Evolutionary conservation across 1,139 yeast genomes (phyloP).

Genomic region (Wickerhamomyces sp.): DNA sequence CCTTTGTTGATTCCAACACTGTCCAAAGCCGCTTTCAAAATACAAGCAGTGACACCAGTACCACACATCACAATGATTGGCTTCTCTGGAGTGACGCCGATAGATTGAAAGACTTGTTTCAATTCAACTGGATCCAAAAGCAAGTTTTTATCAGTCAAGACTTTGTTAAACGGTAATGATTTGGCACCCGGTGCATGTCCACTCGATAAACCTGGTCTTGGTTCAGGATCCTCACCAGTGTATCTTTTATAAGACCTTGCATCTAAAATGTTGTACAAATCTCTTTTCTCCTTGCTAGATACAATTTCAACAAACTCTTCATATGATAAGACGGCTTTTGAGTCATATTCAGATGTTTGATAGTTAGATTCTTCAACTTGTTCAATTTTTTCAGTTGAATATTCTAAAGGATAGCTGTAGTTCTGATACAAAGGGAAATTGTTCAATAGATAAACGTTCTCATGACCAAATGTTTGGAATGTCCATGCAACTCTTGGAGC

Average conservation of each 20-base stretch:
- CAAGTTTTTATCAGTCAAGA: conserved; percentile 36
- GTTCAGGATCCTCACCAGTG: conserved; percentile 78
- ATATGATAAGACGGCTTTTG: conserved; percentile 50
- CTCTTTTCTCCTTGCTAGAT: conserved; percentile 39
- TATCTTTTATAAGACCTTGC: conserved; percentile 78
- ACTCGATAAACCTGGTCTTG: conserved; percentile 77
- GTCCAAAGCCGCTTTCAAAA: conserved; percentile 66
- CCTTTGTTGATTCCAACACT: conserved; percentile 43
- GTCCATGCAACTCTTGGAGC: conserved; percentile 94
- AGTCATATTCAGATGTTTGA: conserved; percentile 33
- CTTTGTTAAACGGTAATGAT: conserved; percentile 68
- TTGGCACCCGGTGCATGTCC: conserved; percentile 86
- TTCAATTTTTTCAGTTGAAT: conserved; percentile 15
- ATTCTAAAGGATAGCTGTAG: conserved; percentile 35
- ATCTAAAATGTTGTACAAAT: conserved; percentile 59
- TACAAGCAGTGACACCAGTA: conserved; percentile 90
- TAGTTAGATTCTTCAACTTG: conserved; percentile 31
- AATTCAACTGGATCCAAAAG: conserved; percentile 36
- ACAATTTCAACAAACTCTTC: conserved; percentile 62
- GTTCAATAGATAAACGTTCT: conserved; percentile 60
- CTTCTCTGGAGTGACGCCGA: conserved; percentile 37
- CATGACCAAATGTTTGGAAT: conserved; percentile 71
- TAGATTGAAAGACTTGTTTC: conserved; percentile 35
- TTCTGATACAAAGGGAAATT: conserved; percentile 52
- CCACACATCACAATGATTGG: conserved; percentile 89